Evolutionary conservation across 805 yeast genomes (phyloP), one percentile per base, ranked within the genome.

Genomic region (Starmerella apis): DNA sequence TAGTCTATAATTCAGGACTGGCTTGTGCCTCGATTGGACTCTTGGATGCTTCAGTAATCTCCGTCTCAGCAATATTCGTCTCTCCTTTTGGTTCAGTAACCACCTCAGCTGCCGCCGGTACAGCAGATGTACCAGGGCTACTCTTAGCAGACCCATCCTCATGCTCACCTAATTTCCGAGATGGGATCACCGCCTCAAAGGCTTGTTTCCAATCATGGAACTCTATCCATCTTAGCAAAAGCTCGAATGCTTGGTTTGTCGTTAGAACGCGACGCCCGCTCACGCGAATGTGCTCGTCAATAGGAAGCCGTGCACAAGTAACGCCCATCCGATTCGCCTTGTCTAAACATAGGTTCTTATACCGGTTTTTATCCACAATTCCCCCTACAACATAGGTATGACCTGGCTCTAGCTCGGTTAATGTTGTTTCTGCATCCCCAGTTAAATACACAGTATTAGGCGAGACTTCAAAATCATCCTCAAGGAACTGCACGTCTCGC

Each of bases 281-380:
- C 46, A 92, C 67, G 56, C 80, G 77, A 51, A 92, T 83, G 61
- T 72, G 86, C 65, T 86, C 86, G 49, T 81, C 94, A 49, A 90
- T 86, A 4, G 98, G 98, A 46, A 90, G 72, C 60, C 85, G 75
- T 22, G 80, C 88, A 1, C 92, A 84, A 37, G 71, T 64, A 18
- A 90, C 71, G 0, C 88, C 86, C 57, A 84, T 66, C 51, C 72
- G 68, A 56, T 79, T 74, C 0, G 97, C 97, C 65, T 88, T 92
- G 55, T 83, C 74, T 43, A 77, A 72, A 64, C 98, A 90, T 30
- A 90, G 66, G 55, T 73, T 71, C 65, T 86, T 85, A 68, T 87
- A 81, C 59, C 97, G 76, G 52, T 94, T 94, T 65, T 90, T 90
- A 65, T 90, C 98, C 2, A 90, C 97, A 50, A 90, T 90, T 0